A percentile compares a stretch with the other conserved stretches of the same genome.
phyloP scores from a whole-genome alignment of 441 rosid genomes.

The Syzygium malaccense region DNA sequence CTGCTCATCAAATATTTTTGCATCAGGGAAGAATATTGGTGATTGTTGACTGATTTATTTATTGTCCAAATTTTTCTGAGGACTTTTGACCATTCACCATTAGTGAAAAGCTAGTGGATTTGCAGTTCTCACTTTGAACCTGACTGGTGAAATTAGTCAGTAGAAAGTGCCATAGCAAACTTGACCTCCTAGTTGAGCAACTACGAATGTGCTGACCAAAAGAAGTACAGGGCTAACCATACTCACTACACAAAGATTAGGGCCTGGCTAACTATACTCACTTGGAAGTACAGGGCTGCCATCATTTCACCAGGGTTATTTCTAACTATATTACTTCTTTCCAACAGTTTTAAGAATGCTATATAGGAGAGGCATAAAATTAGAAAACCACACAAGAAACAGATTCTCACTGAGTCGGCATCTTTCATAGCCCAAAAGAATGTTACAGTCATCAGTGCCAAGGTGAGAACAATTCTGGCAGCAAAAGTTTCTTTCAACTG shows the following conservation, averaged over 20 bases:
- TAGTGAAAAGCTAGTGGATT: not conserved
- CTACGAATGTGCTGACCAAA: slow-evolving; percentile 45
- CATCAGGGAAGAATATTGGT: not conserved
- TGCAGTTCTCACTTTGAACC: not conserved
- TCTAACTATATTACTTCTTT: slow-evolving; percentile 2
- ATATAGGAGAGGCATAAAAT: too few species aligned
- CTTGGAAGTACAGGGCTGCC: slow-evolving; percentile 88
- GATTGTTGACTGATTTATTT: not conserved
- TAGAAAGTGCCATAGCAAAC: not conserved
- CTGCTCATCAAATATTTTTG: slow-evolving; percentile 17
- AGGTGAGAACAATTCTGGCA: slow-evolving; percentile 73
- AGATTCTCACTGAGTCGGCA: slow-evolving; percentile 50
- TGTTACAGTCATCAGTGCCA: slow-evolving; percentile 74
- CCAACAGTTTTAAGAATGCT: too few species aligned
- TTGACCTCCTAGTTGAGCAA: slow-evolving; percentile 65
- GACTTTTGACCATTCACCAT: not conserved
- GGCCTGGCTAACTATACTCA: slow-evolving; percentile 83
- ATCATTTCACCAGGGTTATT: slow-evolving; percentile 38
- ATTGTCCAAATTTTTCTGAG: not conserved
- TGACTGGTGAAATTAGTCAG: too few species aligned
- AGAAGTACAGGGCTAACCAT: slow-evolving; percentile 76
- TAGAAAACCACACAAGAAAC: not conserved
- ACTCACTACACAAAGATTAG: slow-evolving; percentile 80
- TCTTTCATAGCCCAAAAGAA: slow-evolving; percentile 78
- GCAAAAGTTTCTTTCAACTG: slow-evolving; percentile 73